Evolutionary conservation across 1,284 basidiomycete species (phyloP).

Genomic region (Lentinus polychrous): DNA sequence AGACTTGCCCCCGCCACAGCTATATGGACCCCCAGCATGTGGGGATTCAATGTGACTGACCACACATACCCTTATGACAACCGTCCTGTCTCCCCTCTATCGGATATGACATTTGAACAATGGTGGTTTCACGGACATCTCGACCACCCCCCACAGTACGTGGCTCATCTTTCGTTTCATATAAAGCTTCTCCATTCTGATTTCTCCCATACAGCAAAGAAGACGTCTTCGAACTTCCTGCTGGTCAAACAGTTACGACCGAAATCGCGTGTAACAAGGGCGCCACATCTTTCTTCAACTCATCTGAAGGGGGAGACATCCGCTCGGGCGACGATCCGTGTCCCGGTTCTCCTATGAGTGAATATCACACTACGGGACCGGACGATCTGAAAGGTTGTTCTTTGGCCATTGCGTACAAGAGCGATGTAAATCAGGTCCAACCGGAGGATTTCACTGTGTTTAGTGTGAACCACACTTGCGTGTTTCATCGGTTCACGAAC

Average conservation of each 20-base stretch:
- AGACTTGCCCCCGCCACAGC: constrained; percentile 13
- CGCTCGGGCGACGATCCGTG: constrained; percentile 44
- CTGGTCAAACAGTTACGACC: constrained; percentile 39
- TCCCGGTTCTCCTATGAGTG: constrained; percentile 36
- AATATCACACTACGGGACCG: constrained; percentile 49
- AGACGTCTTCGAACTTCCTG: constrained; percentile 53
- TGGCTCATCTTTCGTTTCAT: neutral
- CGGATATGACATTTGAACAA: constrained; percentile 41
- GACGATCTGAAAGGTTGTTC: constrained; percentile 60
- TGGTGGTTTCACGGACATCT: constrained; percentile 71
- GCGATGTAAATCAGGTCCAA: constrained; percentile 44
- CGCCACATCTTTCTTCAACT: constrained; percentile 44
- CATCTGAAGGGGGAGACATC: constrained; percentile 43
- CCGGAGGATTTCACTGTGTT: constrained; percentile 70
- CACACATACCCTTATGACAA: constrained; percentile 42
- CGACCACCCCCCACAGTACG: constrained; percentile 42
- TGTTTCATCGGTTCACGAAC: constrained; percentile 60
- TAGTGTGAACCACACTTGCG: constrained; percentile 68
- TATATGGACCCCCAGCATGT: constrained; percentile 29
- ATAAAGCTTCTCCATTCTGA: neutral
- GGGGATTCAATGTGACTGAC: constrained; percentile 51
- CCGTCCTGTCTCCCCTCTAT: constrained; percentile 48
- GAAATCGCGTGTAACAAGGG: constrained; percentile 54
- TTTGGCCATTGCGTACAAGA: constrained; percentile 69
- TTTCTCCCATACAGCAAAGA: constrained; percentile 20